Conservation (phyloP, 2,329 filamentous ascomycete species). For the Waltergamsia citrina region DNA sequence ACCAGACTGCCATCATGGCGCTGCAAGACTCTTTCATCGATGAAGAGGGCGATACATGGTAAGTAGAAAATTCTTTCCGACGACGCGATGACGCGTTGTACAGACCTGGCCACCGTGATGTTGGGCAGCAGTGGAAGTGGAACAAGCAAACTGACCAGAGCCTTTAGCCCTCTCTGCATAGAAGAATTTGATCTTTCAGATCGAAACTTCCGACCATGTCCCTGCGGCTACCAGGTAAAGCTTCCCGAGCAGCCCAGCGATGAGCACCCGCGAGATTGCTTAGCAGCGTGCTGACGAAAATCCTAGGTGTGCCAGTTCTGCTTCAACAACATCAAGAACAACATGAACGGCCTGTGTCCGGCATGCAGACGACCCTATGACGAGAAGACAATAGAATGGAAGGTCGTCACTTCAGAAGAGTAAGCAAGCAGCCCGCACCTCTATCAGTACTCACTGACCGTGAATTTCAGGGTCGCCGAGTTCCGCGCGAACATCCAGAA, state of each 20-base stretch:
- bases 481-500: conserved; percentile 74
- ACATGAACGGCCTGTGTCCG: conserved; percentile 95
- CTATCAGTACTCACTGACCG: neutral
- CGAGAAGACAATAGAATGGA: conserved; percentile 95
- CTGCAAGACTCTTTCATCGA: conserved; percentile 64
- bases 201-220: conserved; percentile 93
- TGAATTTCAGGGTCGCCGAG: conserved; percentile 50
- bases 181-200: conserved; percentile 98
- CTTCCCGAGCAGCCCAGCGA: neutral
- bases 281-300: neutral
- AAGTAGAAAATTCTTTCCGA: conserved; percentile 15
- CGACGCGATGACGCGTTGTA: conserved; percentile 2
- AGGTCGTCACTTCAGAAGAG: conserved; percentile 92
- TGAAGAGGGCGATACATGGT: conserved; percentile 64
- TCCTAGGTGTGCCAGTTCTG: conserved; percentile 97
- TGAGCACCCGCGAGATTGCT: neutral
- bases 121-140: conserved; percentile 11
- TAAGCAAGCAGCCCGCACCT: conserved; percentile 40
- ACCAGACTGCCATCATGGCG: conserved; percentile 38
- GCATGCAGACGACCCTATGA: conserved; percentile 93
- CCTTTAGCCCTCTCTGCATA: conserved; percentile 83
- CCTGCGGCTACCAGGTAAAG: conserved; percentile 93
- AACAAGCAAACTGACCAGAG: conserved; percentile 9
- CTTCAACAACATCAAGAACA: conserved; percentile 98
- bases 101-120: conserved; percentile 7